Conservation (phyloP, 768 basidiomycete species). For the Pleurotus eryngii region DNA sequence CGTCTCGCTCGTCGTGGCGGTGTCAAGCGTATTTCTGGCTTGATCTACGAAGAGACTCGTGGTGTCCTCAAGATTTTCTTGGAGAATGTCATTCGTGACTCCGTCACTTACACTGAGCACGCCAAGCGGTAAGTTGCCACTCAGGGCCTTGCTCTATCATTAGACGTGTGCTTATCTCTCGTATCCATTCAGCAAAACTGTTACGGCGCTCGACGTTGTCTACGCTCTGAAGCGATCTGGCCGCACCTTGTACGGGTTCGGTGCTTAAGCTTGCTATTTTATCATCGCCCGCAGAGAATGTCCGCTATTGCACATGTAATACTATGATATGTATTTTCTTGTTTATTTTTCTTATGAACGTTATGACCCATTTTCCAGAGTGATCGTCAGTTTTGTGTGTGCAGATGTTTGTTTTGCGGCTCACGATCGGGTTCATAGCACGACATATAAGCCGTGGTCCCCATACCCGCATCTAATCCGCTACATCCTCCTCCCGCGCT, state of each 20-base stretch:
- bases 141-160: not conserved
- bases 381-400: no score
- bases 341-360: no score
- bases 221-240: conserved; percentile 73
- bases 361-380: no score
- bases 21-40: conserved; percentile 75
- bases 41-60: conserved; percentile 82
- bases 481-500: no score
- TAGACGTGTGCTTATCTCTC: conserved; percentile 7
- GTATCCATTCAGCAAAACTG: conserved; percentile 55
- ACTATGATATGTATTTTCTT: not conserved
- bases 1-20: conserved; percentile 83
- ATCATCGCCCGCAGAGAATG: not conserved
- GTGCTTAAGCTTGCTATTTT: conserved; percentile 40
- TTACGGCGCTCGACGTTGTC: conserved; percentile 83
- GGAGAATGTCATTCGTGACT: conserved; percentile 80
- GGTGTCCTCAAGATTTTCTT: conserved; percentile 75
- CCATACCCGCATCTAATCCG: no score
- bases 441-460: no score
- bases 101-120: conserved; percentile 93
- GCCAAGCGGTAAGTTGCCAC: conserved; percentile 61
- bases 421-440: no score
- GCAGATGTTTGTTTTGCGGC: no score
- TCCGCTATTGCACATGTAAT: not conserved
- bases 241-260: conserved; percentile 81